These are phyloP conservation scores for Phytophthora syringae DNA, from an alignment of 352 stramenopile genomes.

Conservation along the genomic window DNA sequence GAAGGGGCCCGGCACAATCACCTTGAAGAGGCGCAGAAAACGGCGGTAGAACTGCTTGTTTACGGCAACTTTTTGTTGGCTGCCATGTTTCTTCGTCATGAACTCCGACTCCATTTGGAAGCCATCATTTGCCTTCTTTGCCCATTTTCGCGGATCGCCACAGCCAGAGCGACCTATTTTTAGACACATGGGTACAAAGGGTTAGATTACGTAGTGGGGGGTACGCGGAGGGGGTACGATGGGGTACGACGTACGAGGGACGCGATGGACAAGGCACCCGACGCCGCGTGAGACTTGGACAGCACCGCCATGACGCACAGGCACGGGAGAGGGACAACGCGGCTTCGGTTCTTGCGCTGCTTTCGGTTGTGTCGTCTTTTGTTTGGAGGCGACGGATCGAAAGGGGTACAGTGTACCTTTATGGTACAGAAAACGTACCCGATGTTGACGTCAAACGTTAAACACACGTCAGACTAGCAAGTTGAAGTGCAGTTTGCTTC, in stretches of 20 bases:
- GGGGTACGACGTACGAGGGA: slow-evolving; percentile 43
- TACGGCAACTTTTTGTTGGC: slow-evolving; percentile 68
- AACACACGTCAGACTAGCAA: too few species aligned
- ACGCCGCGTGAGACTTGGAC: slow-evolving; percentile 59
- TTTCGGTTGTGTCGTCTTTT: slow-evolving; percentile 46
- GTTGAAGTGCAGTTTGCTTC: too few species aligned
- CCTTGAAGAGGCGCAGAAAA: slow-evolving; percentile 74
- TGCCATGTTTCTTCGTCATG: slow-evolving; percentile 79
- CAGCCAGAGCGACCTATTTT: slow-evolving; percentile 55
- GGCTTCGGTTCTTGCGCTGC: not conserved
- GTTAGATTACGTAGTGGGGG: slow-evolving; percentile 2
- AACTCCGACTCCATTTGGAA: slow-evolving; percentile 68
- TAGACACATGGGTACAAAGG: slow-evolving; percentile 13
- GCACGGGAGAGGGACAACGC: slow-evolving; percentile 4
- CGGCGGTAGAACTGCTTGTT: slow-evolving; percentile 73
- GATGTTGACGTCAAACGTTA: not conserved
- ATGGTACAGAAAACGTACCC: too few species aligned
- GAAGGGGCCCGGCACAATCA: slow-evolving; percentile 74
- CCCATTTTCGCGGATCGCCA: slow-evolving; percentile 73
- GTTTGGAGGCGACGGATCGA: too few species aligned
- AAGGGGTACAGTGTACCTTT: not conserved
- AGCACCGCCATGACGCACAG: slow-evolving; percentile 53
- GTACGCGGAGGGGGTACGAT: not conserved
- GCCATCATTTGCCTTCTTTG: slow-evolving; percentile 55
- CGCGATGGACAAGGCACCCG: slow-evolving; percentile 46